phyloP scores from a whole-genome alignment of 1,284 basidiomycete genomes.

The Ustilago crameri region DNA sequence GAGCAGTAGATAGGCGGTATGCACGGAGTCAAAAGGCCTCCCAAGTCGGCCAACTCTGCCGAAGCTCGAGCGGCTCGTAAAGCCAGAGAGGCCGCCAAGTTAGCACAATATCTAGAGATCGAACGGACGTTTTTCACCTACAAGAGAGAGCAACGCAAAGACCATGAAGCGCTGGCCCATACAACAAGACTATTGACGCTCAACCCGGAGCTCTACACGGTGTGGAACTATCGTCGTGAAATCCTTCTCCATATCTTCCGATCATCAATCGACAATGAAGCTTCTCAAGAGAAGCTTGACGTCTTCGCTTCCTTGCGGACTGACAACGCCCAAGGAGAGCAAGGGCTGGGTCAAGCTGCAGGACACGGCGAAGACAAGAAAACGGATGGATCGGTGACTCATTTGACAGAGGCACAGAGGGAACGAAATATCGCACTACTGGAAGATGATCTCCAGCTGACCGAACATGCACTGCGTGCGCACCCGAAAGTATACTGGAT shows the following conservation, averaged over 20 bases:
- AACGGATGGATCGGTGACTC: background rate
- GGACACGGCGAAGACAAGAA: background rate
- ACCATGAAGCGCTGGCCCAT: conserved; percentile 40
- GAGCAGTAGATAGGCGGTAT: conserved; percentile 13
- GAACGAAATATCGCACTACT: conserved; percentile 23
- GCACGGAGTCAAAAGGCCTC: conserved; percentile 52
- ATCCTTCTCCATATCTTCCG: conserved; percentile 52
- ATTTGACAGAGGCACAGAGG: background rate
- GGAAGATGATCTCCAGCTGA: conserved; percentile 59
- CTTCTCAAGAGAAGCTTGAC: conserved; percentile 17
- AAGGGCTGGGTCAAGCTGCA: background rate
- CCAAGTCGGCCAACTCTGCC: conserved; percentile 22
- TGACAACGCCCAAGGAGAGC: background rate
- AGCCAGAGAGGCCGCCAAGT: conserved; percentile 55
- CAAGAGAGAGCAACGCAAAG: conserved; percentile 22
- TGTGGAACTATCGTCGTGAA: conserved; percentile 64
- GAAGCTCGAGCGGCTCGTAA: conserved; percentile 52
- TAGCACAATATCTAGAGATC: conserved; percentile 47
- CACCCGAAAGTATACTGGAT: conserved; percentile 68
- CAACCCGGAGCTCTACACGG: conserved; percentile 66
- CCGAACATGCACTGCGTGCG: conserved; percentile 58
- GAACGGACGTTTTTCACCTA: conserved; percentile 46
- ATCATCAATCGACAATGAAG: background rate
- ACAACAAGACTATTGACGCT: conserved; percentile 58
- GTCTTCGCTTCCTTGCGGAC: conserved; percentile 42